phyloP scores from a whole-genome alignment of 768 basidiomycete species.

The Amanita pseudoporphyria region DNA sequence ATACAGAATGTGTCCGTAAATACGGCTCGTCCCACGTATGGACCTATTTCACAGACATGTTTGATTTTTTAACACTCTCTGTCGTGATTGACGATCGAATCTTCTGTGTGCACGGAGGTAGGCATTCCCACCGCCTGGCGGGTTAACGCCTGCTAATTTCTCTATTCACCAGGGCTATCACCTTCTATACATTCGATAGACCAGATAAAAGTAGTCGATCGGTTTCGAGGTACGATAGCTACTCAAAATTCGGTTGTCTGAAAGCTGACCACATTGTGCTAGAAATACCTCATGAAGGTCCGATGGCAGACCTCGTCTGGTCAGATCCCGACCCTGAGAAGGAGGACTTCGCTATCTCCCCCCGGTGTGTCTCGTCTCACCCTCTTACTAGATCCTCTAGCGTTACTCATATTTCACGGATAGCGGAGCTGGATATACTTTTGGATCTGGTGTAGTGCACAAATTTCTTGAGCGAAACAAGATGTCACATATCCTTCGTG shows the following conservation, averaged over 20 bases:
- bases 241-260: slow-evolving; percentile 12
- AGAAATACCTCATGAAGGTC: slow-evolving; percentile 99
- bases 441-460: slow-evolving; percentile 94
- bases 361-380: slow-evolving; percentile 58
- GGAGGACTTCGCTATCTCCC: slow-evolving; percentile 98
- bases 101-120: slow-evolving; percentile 98
- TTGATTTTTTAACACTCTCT: slow-evolving; percentile 94
- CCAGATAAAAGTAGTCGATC: slow-evolving; percentile 98
- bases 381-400: slow-evolving; percentile 8
- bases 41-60: slow-evolving; percentile 99
- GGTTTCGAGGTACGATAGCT: slow-evolving; percentile 71
- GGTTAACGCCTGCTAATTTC: slow-evolving; percentile 7
- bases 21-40: slow-evolving; percentile 95
- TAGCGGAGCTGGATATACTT: slow-evolving; percentile 98
- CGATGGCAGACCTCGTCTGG: slow-evolving; percentile 99
- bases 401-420: slow-evolving; percentile 13
- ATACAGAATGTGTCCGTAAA: slow-evolving; percentile 95
- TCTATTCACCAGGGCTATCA: slow-evolving; percentile 59
- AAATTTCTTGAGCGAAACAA: slow-evolving; percentile 95
- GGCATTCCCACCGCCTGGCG: slow-evolving; percentile 13
- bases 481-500: slow-evolving; percentile 96
- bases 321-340: slow-evolving; percentile 99
- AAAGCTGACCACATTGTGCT: slow-evolving; percentile 12
- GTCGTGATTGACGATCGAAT: slow-evolving; percentile 99
- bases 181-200: slow-evolving; percentile 99